Evolutionary conservation across 2,329 filamentous ascomycete genomes (phyloP), one percentile per base, ranked within the genome.

Genomic region (Ophiobolus disseminans): DNA sequence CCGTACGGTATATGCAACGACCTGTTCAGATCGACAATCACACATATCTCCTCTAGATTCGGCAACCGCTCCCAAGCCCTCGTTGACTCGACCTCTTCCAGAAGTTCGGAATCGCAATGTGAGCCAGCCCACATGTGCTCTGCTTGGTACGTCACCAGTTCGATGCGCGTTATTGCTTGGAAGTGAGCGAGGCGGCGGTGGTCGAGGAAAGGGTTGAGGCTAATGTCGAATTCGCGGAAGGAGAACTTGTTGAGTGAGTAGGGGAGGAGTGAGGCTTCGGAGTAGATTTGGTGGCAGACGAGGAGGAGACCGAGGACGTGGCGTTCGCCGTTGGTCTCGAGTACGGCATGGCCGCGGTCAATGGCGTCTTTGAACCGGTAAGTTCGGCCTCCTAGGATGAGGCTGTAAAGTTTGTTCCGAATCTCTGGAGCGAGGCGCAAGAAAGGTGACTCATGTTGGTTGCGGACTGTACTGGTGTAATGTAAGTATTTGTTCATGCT

Each of bases 381-480:
- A 17, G n/a, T 36, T 31, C 17, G 17, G 16, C 41, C 38, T 13
- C 40, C 40, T 5, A 51, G 32, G 2, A 46, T 41, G 28, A 21
- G 38, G 5, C 45, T 11, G 30, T 43, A 56, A 4, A 58, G 44
- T 5, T 25, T 14, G 7, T 35, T 36, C 2, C 47, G 36, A 5
- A 53, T 17, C 22, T 58, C 55, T 1, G 49, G 19, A 1, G 53
- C 49, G n/a, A 58, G 46, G 13, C 40, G 43, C 2, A 55, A 40
- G 2, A 53, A 37, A 13, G 34, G 43, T 7, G 48, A 51, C 13
- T 47, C 20, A 2, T 11, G 43, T 10, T 40, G 22, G 17, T 52
- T 52, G 6, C 14, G 13, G 11, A 25, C 13, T 2, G 38, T 30
- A 13, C 38, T 40, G 17, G 4, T 6, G 22, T 19, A n/a, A 30